These are phyloP conservation scores for Aspergillus carbonarius DNA, from an alignment of 2,329 filamentous ascomycete genomes.

Conservation along the genomic window DNA sequence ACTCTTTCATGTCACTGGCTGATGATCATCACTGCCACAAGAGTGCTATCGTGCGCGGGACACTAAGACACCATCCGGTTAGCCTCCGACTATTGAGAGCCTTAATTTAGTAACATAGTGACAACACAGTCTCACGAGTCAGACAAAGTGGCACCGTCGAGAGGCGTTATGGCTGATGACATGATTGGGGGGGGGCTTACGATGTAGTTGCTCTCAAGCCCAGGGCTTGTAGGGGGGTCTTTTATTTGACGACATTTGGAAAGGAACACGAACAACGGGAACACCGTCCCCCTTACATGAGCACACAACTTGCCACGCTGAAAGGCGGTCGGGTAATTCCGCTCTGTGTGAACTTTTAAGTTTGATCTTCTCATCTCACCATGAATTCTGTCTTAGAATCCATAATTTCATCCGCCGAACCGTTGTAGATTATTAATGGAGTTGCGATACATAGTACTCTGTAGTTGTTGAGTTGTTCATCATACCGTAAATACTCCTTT, in stretches of 20 bases:
- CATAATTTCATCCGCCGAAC: not conserved
- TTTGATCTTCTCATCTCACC: not conserved
- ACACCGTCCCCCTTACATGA: not conserved
- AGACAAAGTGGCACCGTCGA: not conserved
- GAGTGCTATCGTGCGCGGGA: not conserved
- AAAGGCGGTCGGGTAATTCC: not conserved
- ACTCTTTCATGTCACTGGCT: not conserved
- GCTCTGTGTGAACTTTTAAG: not conserved
- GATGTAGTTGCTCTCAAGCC: not conserved
- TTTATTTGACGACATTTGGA: not conserved
- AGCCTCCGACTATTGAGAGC: not conserved
- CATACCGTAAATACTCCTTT: no score
- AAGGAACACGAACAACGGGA: not conserved
- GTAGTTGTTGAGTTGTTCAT: no score
- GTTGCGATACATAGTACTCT: no score
- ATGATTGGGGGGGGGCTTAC: no score
- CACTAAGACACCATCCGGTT: not conserved
- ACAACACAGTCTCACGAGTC: not conserved
- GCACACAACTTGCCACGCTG: not conserved
- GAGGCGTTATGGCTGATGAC: not conserved
- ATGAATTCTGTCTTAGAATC: not conserved
- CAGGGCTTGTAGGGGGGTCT: not conserved
- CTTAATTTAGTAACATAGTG: not conserved
- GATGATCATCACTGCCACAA: slow-evolving; percentile 13
- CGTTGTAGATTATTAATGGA: not conserved